Evolutionary conservation across 371 early-diverging fungal species (phyloP), one percentile per base, ranked within the genome.

Genomic region (Mucor circinelloides): DNA sequence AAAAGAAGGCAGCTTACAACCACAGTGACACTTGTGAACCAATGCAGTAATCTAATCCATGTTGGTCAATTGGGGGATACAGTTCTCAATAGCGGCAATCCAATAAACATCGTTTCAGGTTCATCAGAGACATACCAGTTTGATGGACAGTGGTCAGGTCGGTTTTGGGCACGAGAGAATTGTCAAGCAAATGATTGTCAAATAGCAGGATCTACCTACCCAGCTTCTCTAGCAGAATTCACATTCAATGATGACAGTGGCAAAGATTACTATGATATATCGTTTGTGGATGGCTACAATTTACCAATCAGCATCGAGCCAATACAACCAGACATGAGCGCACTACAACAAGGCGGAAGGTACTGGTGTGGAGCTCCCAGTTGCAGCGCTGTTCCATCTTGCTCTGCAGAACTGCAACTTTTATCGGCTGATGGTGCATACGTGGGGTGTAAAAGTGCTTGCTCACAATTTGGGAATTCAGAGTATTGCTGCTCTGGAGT

Each of bases 201-300:
- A 0, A 58, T 66, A 21, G 72, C 76, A 8, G 77, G 77, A 32
- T 58, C 70, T 25, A 70, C 68, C 23, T 68, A 56, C 7, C 79
- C 79, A 44, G 78, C 73, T n/a, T 74, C 76, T 10, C 67, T 78
- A 27, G 81, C 81, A 19, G 81, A 78, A 59, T 81, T 81, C 64
- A 78, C 52, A 44, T 64, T 81, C 17, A 66, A 66, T 12, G 63
- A 66, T 0, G 34, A 64, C n/a, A 48, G 19, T 31, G 65, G 73
- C 25, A 65, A 70, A 3, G 78, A 81, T 60, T 81, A 70, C 36
- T 81, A 81, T 32, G 78, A 81, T 62, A 65, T 81, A 3, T 81
- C 81, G 1, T 75, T 78, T 71, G 78, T 73, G 12, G 74, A 73
- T 52, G 74, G 74, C 3, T 73, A 57, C 19, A 73, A 73, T 40